These are phyloP conservation scores for Pichia kluyveri DNA, from an alignment of 805 yeast species.

Conservation along the genomic window DNA sequence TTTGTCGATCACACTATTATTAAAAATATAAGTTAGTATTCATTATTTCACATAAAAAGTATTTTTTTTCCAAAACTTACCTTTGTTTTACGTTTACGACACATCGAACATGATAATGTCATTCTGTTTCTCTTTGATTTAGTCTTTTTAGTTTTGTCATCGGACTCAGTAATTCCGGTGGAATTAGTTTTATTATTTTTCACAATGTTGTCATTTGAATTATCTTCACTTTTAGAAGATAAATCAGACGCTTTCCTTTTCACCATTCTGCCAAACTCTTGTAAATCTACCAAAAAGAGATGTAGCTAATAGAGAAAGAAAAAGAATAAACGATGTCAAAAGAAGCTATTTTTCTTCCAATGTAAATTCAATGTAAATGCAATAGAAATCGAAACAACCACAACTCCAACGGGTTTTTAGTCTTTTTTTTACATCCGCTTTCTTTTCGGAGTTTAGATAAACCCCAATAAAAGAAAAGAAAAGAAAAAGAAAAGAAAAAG, in stretches of 20 bases:
- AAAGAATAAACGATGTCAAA: too few species aligned
- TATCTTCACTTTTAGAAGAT: not conserved
- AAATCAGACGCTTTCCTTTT: not conserved
- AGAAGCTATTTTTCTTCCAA: too few species aligned
- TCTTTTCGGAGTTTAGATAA: not conserved
- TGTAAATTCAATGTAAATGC: too few species aligned
- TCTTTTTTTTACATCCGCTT: not conserved
- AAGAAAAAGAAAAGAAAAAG: too few species aligned
- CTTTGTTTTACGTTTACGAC: conserved; percentile 39
- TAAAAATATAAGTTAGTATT: conserved; percentile 22
- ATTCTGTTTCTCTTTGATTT: conserved; percentile 31
- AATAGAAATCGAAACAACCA: too few species aligned
- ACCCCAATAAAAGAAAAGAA: too few species aligned
- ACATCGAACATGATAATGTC: conserved; percentile 37
- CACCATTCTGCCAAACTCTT: too few species aligned
- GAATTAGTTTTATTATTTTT: not conserved
- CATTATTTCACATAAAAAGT: not conserved
- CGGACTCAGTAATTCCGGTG: too few species aligned
- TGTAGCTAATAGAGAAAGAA: too few species aligned
- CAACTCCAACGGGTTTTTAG: too few species aligned
- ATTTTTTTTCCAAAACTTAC: conserved; percentile 12
- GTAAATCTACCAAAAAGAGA: too few species aligned
- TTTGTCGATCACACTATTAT: conserved; percentile 27
- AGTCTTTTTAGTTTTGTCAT: conserved; percentile 8
- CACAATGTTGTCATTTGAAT: not conserved